Base-by-base conservation (phyloP, 768 basidiomycete genomes). In the Lactarius indigo region DNA sequence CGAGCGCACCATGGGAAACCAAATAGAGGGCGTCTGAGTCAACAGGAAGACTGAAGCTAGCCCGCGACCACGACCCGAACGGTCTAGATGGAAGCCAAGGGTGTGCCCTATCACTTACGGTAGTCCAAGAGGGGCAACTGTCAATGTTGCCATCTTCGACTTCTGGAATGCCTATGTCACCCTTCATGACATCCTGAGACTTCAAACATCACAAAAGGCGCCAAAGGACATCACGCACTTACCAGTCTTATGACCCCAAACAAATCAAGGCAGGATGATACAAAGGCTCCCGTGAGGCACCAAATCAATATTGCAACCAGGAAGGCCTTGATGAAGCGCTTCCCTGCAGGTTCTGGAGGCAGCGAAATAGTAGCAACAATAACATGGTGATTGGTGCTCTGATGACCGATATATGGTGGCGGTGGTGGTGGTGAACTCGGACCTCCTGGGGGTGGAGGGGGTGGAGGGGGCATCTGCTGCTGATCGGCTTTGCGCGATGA, bases 1-100 rank as follows among this genome's bases (percentile, higher is more conserved):
- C 63, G 65, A 67, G 65, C 1, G 37, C 54, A 17, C 79, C 79
- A 41, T 70, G 75, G 57, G 79, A 69, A 15, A 75, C 7, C 31
- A 80, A 65, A 58, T 70, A 77, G 55, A 79, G 68, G 7, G 56
- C 65, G 42, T 79, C 76, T 12, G 75, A 69, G 35, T 74, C 58
- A 44, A 73, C 41, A 15, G 79, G 76, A 17, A 80, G 75, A 23
- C 73, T 68, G 65, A 79, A 72, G 1, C 61, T 47, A 12, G 71
- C 59, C 57, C 73, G 71, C 2, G 77, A 75, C n/a, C 75, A 68
- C 8, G 59, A 57, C 15, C 13, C 28, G 58, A 52, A 30, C 23
- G 69, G 73, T 28, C 23, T 28, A 13, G 23, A 28, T 37, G 72
- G 69, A 55, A 71, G 70, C n/a, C 47, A 68, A 15, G 47, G 28